Percentiles rank a stretch among this genome's conserved stretches.
phyloP scores from a whole-genome alignment of 768 basidiomycete genomes.

The Boletus subcaerulescens region DNA sequence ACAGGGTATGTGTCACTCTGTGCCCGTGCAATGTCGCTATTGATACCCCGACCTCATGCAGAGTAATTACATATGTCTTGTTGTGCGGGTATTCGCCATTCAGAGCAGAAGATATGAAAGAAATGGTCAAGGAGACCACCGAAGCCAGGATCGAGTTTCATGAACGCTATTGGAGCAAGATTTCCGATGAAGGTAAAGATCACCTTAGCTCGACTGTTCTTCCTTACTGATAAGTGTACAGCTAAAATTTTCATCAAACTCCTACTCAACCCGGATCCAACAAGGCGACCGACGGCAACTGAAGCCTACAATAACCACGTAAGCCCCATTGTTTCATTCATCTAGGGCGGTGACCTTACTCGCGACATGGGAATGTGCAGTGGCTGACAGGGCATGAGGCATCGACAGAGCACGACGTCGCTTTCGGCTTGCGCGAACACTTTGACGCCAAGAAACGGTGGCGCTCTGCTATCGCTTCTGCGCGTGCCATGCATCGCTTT shows the following conservation, averaged over 20 bases:
- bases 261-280: slow-evolving; percentile 70
- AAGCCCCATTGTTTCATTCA: slow-evolving; percentile 22
- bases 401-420: slow-evolving; percentile 73
- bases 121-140: slow-evolving; percentile 80
- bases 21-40: neutral
- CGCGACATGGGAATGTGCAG: slow-evolving; percentile 30
- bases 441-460: slow-evolving; percentile 76
- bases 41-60: slow-evolving; percentile 28
- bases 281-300: slow-evolving; percentile 65
- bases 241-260: slow-evolving; percentile 82
- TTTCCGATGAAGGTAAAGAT: slow-evolving; percentile 65
- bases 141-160: slow-evolving; percentile 87
- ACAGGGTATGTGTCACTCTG: slow-evolving; percentile 60
- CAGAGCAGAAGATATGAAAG: slow-evolving; percentile 73
- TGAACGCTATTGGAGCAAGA: slow-evolving; percentile 91
- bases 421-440: slow-evolving; percentile 70
- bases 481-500: slow-evolving; percentile 39
- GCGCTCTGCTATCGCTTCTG: slow-evolving; percentile 62
- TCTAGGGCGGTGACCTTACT: neutral
- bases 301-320: slow-evolving; percentile 71
- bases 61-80: slow-evolving; percentile 92
- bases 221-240: slow-evolving; percentile 25
- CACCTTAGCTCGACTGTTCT: neutral
- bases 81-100: slow-evolving; percentile 96
- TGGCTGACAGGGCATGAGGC: slow-evolving; percentile 72